These are phyloP conservation scores for Fragaria vesca DNA, from an alignment of 306 rosid genomes.

Conservation along the genomic window DNA sequence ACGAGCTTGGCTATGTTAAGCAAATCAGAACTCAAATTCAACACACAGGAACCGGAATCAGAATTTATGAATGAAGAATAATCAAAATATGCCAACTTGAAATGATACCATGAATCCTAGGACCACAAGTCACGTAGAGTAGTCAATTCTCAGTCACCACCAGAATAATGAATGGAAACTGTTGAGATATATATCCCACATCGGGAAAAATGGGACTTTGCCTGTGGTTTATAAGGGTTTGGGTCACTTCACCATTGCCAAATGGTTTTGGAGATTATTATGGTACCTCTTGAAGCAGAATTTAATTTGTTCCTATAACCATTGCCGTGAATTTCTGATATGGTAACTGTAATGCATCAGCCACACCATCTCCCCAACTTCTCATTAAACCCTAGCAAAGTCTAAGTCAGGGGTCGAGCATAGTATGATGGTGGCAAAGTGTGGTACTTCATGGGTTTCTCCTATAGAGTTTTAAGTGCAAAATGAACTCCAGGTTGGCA, in stretches of 20 bases:
- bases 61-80: background rate
- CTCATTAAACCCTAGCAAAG: background rate
- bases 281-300: background rate
- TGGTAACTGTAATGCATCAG: background rate
- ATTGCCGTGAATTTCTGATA: background rate
- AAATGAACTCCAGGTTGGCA: background rate
- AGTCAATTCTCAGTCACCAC: conserved; percentile 3
- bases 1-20: background rate
- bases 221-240: too few relatives aligned
- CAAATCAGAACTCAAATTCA: conserved; percentile 8
- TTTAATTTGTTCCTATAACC: background rate
- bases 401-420: background rate
- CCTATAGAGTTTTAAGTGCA: background rate
- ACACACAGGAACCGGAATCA: background rate
- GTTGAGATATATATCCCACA: too few relatives aligned
- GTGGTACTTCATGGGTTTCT: background rate
- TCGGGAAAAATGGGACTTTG: too few relatives aligned
- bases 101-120: conserved; percentile 14
- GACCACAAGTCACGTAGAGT: background rate
- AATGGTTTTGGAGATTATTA: background rate
- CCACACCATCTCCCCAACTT: background rate
- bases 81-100: conserved; percentile 2
- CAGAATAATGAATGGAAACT: conserved; percentile 1
- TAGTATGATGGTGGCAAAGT: background rate
- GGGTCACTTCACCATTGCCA: too few relatives aligned